A percentile compares a stretch with the other conserved stretches of the same genome.
phyloP scores from a whole-genome alignment of 1,139 yeast species.

The Lodderomyces metapsilosis region DNA sequence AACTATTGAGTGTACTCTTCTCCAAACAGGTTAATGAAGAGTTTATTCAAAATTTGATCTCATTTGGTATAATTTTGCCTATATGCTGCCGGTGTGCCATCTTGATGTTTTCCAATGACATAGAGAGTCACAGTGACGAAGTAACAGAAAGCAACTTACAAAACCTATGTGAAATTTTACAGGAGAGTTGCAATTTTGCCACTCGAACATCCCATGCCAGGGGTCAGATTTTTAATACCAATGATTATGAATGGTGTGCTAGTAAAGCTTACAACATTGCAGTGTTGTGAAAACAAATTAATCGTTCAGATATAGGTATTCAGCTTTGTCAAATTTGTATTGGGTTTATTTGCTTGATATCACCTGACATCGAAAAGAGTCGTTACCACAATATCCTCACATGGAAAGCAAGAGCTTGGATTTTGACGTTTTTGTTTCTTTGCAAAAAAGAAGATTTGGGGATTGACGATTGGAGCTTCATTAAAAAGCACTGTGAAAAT shows the following conservation, averaged over 20 bases:
- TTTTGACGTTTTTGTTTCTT: conserved; percentile 8
- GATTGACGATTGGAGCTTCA: conserved; percentile 9
- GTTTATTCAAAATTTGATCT: conserved; percentile 6
- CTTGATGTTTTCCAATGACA: conserved; percentile 9
- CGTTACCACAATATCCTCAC: conserved; percentile 6
- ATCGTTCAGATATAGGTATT: neutral
- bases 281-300: conserved; percentile 11
- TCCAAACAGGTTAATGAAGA: conserved; percentile 4
- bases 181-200: conserved; percentile 11
- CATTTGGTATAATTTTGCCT: conserved; percentile 11
- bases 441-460: conserved; percentile 3
- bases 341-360: conserved; percentile 9
- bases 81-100: conserved; percentile 12
- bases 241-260: conserved; percentile 22
- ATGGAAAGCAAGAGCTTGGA: conserved; percentile 13
- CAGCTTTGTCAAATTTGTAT: conserved; percentile 10
- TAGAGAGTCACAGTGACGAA: conserved; percentile 3
- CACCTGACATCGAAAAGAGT: conserved; percentile 7
- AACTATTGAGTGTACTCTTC: conserved; percentile 7
- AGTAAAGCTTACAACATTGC: conserved; percentile 18
- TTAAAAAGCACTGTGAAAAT: conserved; percentile 11
- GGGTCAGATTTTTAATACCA: conserved; percentile 6
- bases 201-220: conserved; percentile 2
- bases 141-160: neutral
- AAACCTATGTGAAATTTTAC: conserved; percentile 8